Evolutionary conservation across 1,284 basidiomycete species (phyloP), one percentile per base, ranked within the genome.

Genomic region (Trametes hirsuta): DNA sequence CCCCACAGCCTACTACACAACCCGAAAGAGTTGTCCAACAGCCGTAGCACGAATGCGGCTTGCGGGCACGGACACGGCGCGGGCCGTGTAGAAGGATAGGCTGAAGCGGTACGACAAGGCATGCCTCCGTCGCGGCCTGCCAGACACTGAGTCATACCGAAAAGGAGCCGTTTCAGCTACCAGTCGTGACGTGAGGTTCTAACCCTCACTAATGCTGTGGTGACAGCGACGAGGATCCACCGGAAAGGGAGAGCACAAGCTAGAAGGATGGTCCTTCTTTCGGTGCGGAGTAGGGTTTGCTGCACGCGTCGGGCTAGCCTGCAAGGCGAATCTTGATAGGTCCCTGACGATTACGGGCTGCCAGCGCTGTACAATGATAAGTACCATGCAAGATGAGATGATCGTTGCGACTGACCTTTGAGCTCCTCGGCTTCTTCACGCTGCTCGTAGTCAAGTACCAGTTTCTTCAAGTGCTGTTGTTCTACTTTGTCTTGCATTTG

Each of bases 401-500:
- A 37, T 50, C 58, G 24, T 52, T 39, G 47, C n/a, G 10, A 37
- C 70, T 22, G 66, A 88, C 90, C 89, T 82, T 85, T 90, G 65
- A 89, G 66, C 67, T 92, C 90, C 70, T 92, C 90, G 1, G 83
- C 87, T 74, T 93, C 92, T 74, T 94, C 92, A 34, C 88, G 87
- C 67, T 93, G 91, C 69, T 93, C 92, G 64, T 93, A 94, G 70
- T 93, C 83, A 48, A 94, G 81, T 2, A 96, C 96, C n/a, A 98
- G 81, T 18, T 88, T 86, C 79, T 98, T 98, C 66, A 98, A 78
- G 63, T 97, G 93, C 73, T 98, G 94, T 68, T 97, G 95, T 74
- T 98, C 96, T 9, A 93, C 93, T 75, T 90, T 93, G 75, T 95
- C 94, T 71, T 95, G 93, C 64, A 93, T 79, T 71, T 97, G 95